Conservation (phyloP, 768 basidiomycete genomes). For the Tricholoma bakamatsutake region DNA sequence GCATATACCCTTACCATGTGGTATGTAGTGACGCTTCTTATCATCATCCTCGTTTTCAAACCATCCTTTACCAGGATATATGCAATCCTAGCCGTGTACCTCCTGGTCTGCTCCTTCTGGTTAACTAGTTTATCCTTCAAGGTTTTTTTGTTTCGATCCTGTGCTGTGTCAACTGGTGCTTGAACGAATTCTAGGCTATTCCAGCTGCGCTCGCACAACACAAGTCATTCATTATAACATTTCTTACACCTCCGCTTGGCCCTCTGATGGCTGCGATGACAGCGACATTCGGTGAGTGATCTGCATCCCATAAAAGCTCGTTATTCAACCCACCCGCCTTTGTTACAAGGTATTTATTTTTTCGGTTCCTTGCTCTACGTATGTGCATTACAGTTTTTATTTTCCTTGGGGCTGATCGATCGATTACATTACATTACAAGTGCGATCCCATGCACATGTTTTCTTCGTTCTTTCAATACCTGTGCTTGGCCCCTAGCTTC, state of each 20-base stretch:
- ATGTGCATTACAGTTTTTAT: constrained; percentile 24
- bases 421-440: constrained; percentile 33
- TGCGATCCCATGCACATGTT: constrained; percentile 98
- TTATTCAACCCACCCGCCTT: no score
- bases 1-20: constrained; percentile 75
- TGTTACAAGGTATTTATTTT: constrained; percentile 79
- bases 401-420: background rate
- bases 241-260: constrained; percentile 77
- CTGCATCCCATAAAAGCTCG: no score
- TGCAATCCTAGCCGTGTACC: constrained; percentile 78
- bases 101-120: constrained; percentile 82
- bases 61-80: constrained; percentile 52
- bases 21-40: constrained; percentile 35
- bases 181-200: constrained; percentile 35
- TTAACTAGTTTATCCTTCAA: constrained; percentile 75
- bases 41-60: background rate
- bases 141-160: constrained; percentile 33
- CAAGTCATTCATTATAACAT: constrained; percentile 49
- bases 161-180: background rate
- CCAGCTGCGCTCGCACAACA: constrained; percentile 40
- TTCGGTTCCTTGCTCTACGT: constrained; percentile 81
- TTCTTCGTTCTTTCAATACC: constrained; percentile 87
- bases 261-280: constrained; percentile 81
- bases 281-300: constrained; percentile 81
- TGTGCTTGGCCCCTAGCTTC: constrained; percentile 86